Evolutionary conservation across 805 yeast genomes (phyloP), one percentile per base, ranked within the genome.

Genomic region (Monosporozyma unispora): DNA sequence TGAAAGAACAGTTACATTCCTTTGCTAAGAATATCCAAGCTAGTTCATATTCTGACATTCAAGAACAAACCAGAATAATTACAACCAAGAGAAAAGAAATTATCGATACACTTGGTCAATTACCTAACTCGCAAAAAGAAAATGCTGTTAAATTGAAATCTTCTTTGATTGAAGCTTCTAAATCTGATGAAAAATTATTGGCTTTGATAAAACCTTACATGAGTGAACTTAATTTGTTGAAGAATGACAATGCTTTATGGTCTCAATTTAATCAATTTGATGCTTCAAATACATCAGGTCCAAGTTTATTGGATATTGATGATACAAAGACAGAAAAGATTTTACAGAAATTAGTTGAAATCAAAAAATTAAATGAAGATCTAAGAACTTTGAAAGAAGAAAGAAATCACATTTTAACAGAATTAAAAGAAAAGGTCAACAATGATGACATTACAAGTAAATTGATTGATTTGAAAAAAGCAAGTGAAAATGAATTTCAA

Each of bases 401-500:
- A 62, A 79, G 95, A 44, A 63, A 70, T 5, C 72, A 79, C 37
- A 73, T 83, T 1, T 70, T 86, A 33, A 73, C 73, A 1, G 87
- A 81, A 46, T 72, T 91, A 58, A 88, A 88, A 60, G 74, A 71
- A 6, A 77, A 77, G 45, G 81, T 86, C 31, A 93, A 82, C 58
- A 73, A 75, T 12, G 98, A 91, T 67, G 97, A 91, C 61, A 87
- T 89, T 46, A 83, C 96, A 0, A 81, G 83, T 48, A 71, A 82
- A 11, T 71, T 91, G 29, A 77, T 91, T 8, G 70, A 82, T 54
- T 83, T 86, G 61, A 79, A 77, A 52, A 74, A 77, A 42, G 76
- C 74, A 37, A 69, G 79, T 4, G 79, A 78, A 7, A 73, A 77
- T 43, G 89, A 83, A 50, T 72, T 80, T 51, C 75, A 74, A 54